Percentiles rank a stretch among this genome's conserved stretches.
These are phyloP conservation scores for Hymenoscyphus repandus DNA, from an alignment of 2,329 filamentous ascomycete species.

Conservation along the genomic window DNA sequence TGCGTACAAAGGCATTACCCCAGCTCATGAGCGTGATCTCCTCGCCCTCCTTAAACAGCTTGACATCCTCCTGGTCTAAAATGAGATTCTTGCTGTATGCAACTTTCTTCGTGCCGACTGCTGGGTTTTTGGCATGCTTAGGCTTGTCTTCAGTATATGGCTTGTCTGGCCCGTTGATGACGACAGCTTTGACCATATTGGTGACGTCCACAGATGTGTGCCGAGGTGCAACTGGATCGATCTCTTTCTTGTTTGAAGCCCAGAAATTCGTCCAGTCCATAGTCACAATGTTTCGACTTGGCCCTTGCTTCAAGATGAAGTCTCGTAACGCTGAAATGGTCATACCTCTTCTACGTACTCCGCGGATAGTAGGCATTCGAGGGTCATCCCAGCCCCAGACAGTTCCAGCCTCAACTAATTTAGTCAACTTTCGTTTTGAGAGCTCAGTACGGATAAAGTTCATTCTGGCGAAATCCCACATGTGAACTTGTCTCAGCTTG, in stretches of 20 bases:
- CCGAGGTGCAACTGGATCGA: slow-evolving; percentile 70
- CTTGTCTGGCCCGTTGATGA: slow-evolving; percentile 60
- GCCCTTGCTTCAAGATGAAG: slow-evolving; percentile 80
- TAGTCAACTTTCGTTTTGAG: slow-evolving; percentile 81
- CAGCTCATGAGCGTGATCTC: slow-evolving; percentile 96
- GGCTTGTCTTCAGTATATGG: slow-evolving; percentile 70
- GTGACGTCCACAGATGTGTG: slow-evolving; percentile 69
- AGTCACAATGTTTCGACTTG: slow-evolving; percentile 75
- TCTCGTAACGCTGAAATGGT: slow-evolving; percentile 73
- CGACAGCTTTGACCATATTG: slow-evolving; percentile 63
- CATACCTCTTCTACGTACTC: slow-evolving; percentile 72
- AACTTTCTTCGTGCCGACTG: slow-evolving; percentile 81
- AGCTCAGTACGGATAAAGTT: slow-evolving; percentile 80
- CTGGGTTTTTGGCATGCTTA: slow-evolving; percentile 84
- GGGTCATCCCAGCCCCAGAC: slow-evolving; percentile 86
- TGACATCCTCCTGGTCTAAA: slow-evolving; percentile 82
- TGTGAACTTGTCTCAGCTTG: slow-evolving; percentile 68
- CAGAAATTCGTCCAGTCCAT: slow-evolving; percentile 78
- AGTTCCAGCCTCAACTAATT: slow-evolving; percentile 69
- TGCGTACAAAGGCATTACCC: slow-evolving; percentile 80
- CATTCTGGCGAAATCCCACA: slow-evolving; percentile 81
- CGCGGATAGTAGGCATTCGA: slow-evolving; percentile 78
- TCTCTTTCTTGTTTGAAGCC: slow-evolving; percentile 71
- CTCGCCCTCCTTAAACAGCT: slow-evolving; percentile 75
- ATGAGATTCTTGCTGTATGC: slow-evolving; percentile 69